A percentile compares a stretch with the other conserved stretches of the same genome.
Evolutionary conservation across 257 asterid genomes (phyloP).

Genomic region (Vinca minor): DNA sequence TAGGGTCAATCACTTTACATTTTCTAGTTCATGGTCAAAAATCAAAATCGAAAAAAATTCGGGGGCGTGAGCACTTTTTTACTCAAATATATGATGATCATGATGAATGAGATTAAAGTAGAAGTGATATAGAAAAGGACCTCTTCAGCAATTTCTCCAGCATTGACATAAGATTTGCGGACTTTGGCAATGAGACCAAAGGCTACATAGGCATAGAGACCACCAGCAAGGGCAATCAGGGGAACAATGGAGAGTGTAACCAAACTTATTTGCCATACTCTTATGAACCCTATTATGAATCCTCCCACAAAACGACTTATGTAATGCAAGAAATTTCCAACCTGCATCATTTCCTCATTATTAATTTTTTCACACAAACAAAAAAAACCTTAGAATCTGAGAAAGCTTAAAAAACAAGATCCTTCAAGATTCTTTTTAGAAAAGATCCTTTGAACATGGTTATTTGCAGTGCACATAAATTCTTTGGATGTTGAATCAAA

Average conservation of each 20-base stretch:
- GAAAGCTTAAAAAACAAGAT: too few relatives aligned
- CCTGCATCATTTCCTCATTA: conserved; percentile 43
- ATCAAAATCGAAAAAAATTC: too few relatives aligned
- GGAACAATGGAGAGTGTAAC: conserved; percentile 93
- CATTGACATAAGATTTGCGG: conserved; percentile 77
- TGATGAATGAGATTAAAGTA: not conserved
- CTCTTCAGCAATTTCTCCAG: conserved; percentile 99
- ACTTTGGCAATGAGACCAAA: conserved; percentile 79
- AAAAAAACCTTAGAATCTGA: too few relatives aligned
- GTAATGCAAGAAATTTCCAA: conserved; percentile 82
- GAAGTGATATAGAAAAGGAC: conserved; percentile 18
- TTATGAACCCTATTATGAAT: conserved; percentile 68
- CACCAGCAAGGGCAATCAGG: conserved; percentile 88
- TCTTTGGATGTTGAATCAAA: too few relatives aligned
- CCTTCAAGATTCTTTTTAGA: too few relatives aligned
- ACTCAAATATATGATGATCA: too few relatives aligned
- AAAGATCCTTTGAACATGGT: too few relatives aligned
- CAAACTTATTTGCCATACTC: conserved; percentile 94
- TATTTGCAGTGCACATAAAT: too few relatives aligned
- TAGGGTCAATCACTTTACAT: too few relatives aligned
- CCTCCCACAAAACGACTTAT: conserved; percentile 77
- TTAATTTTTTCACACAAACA: too few relatives aligned
- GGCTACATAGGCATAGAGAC: conserved; percentile 74
- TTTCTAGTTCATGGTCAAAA: too few relatives aligned
- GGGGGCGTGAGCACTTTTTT: too few relatives aligned